Percentiles rank a stretch among this genome's conserved stretches.
phyloP scores from a whole-genome alignment of 2,329 filamentous ascomycete species.

The Penicillium sp. region DNA sequence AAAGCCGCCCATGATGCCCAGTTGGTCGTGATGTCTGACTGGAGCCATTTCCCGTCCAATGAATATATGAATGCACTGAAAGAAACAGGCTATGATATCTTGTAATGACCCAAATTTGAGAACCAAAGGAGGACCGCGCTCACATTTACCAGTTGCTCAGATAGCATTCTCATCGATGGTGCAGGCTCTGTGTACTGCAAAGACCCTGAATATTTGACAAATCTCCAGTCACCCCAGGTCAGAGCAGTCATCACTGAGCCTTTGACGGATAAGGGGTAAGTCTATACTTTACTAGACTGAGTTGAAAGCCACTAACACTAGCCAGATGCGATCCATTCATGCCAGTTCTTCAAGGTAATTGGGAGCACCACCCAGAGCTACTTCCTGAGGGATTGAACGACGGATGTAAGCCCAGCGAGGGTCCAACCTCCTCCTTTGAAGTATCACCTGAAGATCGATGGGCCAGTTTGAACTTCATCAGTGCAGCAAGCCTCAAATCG shows the following conservation, averaged over 20 bases:
- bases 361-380: slow-evolving; percentile 21
- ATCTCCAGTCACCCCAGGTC: slow-evolving; percentile 23
- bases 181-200: slow-evolving; percentile 57
- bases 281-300: neutral
- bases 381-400: slow-evolving; percentile 22
- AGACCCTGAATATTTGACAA: slow-evolving; percentile 44
- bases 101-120: slow-evolving; percentile 2
- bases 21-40: slow-evolving; percentile 57
- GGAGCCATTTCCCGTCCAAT: slow-evolving; percentile 54
- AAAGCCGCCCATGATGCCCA: slow-evolving; percentile 49
- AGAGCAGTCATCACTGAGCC: slow-evolving; percentile 20
- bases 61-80: slow-evolving; percentile 40
- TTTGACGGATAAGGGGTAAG: slow-evolving; percentile 37
- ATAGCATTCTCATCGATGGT: slow-evolving; percentile 61
- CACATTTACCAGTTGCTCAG: slow-evolving; percentile 53
- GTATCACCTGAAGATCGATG: slow-evolving; percentile 35
- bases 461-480: slow-evolving; percentile 39
- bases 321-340: neutral
- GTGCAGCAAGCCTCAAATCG: slow-evolving; percentile 29
- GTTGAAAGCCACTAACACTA: too few relatives aligned
- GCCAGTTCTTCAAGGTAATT: slow-evolving; percentile 25
- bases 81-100: slow-evolving; percentile 23
- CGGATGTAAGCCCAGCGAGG: slow-evolving; percentile 23
- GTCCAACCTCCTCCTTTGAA: slow-evolving; percentile 26
- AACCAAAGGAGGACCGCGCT: neutral